phyloP scores from a whole-genome alignment of 2,329 filamentous ascomycete genomes.

The Tolypocladium inflatum region DNA sequence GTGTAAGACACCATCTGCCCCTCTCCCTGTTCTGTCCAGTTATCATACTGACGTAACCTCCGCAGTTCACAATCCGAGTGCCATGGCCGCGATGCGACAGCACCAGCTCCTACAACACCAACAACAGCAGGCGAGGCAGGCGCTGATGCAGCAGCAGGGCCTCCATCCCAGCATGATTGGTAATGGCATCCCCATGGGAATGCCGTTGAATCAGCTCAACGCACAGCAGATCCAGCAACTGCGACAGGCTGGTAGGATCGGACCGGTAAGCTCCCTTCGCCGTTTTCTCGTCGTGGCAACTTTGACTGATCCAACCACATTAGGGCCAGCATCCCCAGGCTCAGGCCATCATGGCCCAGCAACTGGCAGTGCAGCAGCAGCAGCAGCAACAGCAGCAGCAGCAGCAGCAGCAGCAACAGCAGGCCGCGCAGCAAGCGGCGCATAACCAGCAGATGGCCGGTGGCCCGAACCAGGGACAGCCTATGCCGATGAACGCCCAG shows the following conservation, averaged over 20 bases:
- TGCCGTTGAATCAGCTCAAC: slow-evolving; percentile 38
- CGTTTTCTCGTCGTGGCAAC: no score
- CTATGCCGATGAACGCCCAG: slow-evolving; percentile 37
- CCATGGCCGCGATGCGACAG: slow-evolving; percentile 37
- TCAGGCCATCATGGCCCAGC: slow-evolving; percentile 36
- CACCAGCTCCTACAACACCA: slow-evolving; percentile 50
- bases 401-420: slow-evolving; percentile 25
- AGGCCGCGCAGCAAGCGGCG: slow-evolving; percentile 20
- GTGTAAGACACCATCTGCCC: slow-evolving; percentile 15
- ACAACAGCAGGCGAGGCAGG: slow-evolving; percentile 40
- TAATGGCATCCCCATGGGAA: slow-evolving; percentile 40
- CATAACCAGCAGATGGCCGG: slow-evolving; percentile 30
- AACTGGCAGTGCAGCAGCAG: slow-evolving; percentile 36
- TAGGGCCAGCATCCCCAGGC: slow-evolving; percentile 20
- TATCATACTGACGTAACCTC: background rate
- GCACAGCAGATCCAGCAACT: slow-evolving; percentile 43
- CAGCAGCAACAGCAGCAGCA: slow-evolving; percentile 29
- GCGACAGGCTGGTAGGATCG: slow-evolving; percentile 28
- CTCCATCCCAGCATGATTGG: slow-evolving; percentile 41
- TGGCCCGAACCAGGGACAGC: slow-evolving; percentile 35
- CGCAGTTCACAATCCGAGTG: slow-evolving; percentile 25
- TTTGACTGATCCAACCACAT: background rate
- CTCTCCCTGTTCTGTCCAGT: background rate
- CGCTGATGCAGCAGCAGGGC: slow-evolving; percentile 44
- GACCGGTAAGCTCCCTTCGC: slow-evolving; percentile 27